Percentiles rank a stretch among this genome's conserved stretches.
Conservation (phyloP, 148 eudicot species). For the Camellia granthamiana region DNA sequence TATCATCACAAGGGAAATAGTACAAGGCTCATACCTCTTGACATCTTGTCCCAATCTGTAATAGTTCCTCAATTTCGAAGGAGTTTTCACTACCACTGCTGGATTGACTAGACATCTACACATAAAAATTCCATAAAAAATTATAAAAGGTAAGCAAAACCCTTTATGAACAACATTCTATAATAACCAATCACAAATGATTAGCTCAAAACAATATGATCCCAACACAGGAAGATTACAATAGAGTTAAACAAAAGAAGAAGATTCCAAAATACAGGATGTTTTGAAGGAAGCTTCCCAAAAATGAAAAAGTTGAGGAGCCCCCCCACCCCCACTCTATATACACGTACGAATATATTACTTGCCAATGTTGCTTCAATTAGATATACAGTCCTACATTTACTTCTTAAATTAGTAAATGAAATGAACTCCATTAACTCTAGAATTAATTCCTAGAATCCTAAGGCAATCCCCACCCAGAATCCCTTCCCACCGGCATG, state of each 20-base stretch:
- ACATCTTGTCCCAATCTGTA: constrained; percentile 60
- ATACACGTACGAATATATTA: too few relatives aligned
- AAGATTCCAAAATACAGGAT: not conserved
- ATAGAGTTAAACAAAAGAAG: not conserved
- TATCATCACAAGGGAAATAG: not conserved
- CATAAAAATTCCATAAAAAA: constrained; percentile 7
- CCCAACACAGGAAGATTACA: not conserved
- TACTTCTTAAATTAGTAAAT: not conserved
- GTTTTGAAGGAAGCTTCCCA: not conserved
- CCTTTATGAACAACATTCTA: not conserved
- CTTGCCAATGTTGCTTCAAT: not conserved
- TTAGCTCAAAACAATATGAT: not conserved
- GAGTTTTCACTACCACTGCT: constrained; percentile 54
- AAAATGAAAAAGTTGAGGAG: not conserved
- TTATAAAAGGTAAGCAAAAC: not conserved
- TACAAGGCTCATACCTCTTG: constrained; percentile 54
- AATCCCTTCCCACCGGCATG: not conserved
- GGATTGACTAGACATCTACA: constrained; percentile 66
- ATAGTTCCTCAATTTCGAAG: constrained; percentile 53
- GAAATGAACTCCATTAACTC: not conserved
- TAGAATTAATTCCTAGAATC: not conserved
- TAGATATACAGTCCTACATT: not conserved
- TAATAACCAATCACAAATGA: not conserved
- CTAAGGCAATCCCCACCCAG: not conserved
- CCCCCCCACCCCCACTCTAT: too few relatives aligned